Conservation (phyloP, 768 basidiomycete species). For the Dacryopinax primogenitus region DNA sequence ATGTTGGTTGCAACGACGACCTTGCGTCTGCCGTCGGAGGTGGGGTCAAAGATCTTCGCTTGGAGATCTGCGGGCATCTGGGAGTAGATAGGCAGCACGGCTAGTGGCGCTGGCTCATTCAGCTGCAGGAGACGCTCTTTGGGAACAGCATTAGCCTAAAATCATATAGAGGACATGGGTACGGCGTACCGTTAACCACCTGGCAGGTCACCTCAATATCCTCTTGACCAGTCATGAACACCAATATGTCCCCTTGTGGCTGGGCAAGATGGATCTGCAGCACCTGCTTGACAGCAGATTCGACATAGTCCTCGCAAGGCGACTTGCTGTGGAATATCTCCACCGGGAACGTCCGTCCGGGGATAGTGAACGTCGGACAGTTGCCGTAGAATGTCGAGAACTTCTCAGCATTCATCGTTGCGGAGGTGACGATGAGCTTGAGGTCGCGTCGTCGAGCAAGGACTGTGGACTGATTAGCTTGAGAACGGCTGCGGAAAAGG, state of each 20-base stretch:
- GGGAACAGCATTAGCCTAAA: constrained; percentile 11
- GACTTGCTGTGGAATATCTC: constrained; percentile 94
- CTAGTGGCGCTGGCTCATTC: constrained; percentile 76
- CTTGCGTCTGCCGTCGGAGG: constrained; percentile 84
- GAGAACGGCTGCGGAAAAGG: background rate
- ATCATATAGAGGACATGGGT: background rate
- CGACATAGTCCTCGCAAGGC: constrained; percentile 98
- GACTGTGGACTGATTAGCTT: constrained; percentile 32
- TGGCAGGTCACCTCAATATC: constrained; percentile 97
- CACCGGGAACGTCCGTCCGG: constrained; percentile 91
- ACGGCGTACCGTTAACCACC: constrained; percentile 61
- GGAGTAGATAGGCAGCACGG: constrained; percentile 95
- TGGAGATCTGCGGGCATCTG: constrained; percentile 99
- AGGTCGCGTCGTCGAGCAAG: constrained; percentile 82
- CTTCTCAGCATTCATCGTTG: constrained; percentile 99
- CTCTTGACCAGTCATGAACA: constrained; percentile 99
- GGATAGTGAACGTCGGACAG: constrained; percentile 89
- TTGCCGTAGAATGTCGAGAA: constrained; percentile 93
- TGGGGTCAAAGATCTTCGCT: constrained; percentile 94
- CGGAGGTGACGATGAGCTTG: constrained; percentile 94
- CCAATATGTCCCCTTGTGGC: constrained; percentile 86
- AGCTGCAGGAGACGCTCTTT: constrained; percentile 82
- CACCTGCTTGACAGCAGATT: constrained; percentile 94
- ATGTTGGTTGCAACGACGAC: constrained; percentile 99
- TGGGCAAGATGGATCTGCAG: constrained; percentile 90